phyloP scores from a whole-genome alignment of 768 basidiomycete genomes.

The Pisolithus marmoratus region DNA sequence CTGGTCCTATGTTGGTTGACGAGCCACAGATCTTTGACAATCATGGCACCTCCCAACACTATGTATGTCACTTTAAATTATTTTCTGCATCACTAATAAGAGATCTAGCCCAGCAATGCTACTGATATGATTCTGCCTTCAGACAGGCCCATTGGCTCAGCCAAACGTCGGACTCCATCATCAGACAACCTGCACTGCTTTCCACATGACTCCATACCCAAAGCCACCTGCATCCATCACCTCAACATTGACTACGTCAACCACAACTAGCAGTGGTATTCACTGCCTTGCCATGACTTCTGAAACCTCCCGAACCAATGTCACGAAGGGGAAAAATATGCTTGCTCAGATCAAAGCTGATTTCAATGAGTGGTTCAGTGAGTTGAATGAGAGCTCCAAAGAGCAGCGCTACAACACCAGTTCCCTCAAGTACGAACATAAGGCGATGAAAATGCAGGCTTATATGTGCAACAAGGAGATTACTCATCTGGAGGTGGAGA shows the following conservation, averaged over 20 bases:
- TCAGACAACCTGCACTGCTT: background rate
- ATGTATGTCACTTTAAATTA: background rate
- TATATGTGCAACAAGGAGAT: background rate
- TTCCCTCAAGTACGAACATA: background rate
- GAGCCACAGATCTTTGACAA: background rate
- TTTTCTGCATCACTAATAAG: too few relatives aligned
- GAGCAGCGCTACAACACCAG: background rate
- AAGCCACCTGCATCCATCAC: background rate
- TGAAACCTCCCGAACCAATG: background rate
- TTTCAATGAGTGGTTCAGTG: background rate
- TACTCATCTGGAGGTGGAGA: background rate
- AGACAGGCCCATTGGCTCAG: too few relatives aligned
- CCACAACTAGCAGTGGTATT: background rate
- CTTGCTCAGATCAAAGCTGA: background rate
- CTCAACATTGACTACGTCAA: background rate
- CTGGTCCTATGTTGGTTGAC: background rate
- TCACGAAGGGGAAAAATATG: background rate
- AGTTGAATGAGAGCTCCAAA: background rate
- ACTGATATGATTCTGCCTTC: too few relatives aligned
- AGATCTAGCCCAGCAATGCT: too few relatives aligned
- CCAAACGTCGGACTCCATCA: background rate
- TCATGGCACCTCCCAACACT: background rate
- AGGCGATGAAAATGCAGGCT: background rate
- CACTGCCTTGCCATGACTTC: background rate
- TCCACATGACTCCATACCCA: background rate